Percentiles rank a stretch among this genome's conserved stretches.
Conservation (phyloP, 2,329 filamentous ascomycete species). For the Rhinocladiella mackenziei region DNA sequence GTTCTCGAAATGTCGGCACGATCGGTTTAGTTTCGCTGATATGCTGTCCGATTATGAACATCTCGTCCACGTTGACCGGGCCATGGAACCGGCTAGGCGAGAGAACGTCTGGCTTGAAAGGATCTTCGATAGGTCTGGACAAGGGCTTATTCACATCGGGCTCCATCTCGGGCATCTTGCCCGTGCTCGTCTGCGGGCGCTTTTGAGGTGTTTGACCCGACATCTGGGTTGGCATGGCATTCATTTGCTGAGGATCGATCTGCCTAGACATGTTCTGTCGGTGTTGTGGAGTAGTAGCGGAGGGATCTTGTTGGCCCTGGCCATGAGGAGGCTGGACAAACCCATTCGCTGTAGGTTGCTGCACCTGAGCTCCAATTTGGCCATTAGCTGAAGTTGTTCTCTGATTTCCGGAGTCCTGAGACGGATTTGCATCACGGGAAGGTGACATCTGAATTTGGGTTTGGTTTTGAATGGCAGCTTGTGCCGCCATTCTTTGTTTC, state of each 20-base stretch:
- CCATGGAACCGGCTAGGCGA: slow-evolving; percentile 58
- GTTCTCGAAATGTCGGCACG: slow-evolving; percentile 68
- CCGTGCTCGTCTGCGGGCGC: slow-evolving; percentile 24
- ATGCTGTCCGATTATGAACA: slow-evolving; percentile 62
- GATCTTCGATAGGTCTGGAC: slow-evolving; percentile 41
- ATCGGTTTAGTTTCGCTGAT: slow-evolving; percentile 68
- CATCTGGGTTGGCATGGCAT: slow-evolving; percentile 22
- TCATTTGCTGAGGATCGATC: slow-evolving; percentile 29
- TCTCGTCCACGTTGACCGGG: slow-evolving; percentile 65
- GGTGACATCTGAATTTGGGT: slow-evolving; percentile 39
- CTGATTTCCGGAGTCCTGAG: slow-evolving; percentile 31
- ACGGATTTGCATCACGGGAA: slow-evolving; percentile 35
- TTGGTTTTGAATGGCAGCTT: slow-evolving; percentile 40
- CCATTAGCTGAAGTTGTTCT: slow-evolving; percentile 29
- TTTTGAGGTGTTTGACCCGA: slow-evolving; percentile 25
- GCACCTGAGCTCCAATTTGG: slow-evolving; percentile 24
- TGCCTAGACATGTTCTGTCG: slow-evolving; percentile 31
- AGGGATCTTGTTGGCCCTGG: slow-evolving; percentile 32
- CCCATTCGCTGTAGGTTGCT: slow-evolving; percentile 35
- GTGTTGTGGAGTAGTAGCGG: slow-evolving; percentile 32
- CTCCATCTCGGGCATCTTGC: slow-evolving; percentile 35
- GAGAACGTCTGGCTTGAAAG: slow-evolving; percentile 46
- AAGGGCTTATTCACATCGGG: slow-evolving; percentile 34
- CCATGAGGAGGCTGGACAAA: slow-evolving; percentile 29
- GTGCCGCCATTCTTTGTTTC: slow-evolving; percentile 40